A percentile compares a stretch with the other conserved stretches of the same genome.
phyloP scores from a whole-genome alignment of 192 early-diverging fungal species.

The Gonapodya prolifera region DNA sequence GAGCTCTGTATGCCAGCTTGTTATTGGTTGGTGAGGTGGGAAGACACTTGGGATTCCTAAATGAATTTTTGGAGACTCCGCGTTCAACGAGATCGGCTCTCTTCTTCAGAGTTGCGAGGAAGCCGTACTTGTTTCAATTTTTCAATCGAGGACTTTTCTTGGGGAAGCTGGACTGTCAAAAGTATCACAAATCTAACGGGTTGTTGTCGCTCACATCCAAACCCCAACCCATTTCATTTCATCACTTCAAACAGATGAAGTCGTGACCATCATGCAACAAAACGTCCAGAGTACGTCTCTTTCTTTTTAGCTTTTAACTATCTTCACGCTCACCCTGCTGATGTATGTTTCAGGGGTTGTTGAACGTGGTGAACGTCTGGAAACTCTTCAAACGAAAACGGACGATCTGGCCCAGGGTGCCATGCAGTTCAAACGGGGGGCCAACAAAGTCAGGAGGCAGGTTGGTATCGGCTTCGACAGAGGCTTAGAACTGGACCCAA shows the following conservation, averaged over 20 bases:
- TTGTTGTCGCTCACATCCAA: background rate
- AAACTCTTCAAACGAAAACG: background rate
- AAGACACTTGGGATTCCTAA: no score
- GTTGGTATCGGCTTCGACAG: background rate
- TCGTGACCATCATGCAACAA: slow-evolving; percentile 1
- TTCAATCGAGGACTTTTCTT: background rate
- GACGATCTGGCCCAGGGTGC: slow-evolving; percentile 2
- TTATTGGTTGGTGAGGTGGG: no score
- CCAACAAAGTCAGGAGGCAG: slow-evolving; percentile 2
- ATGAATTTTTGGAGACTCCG: no score
- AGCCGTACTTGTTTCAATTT: no score
- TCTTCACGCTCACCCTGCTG: background rate
- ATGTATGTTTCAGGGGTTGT: background rate
- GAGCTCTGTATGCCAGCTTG: no score
- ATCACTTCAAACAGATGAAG: background rate
- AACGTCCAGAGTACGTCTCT: background rate
- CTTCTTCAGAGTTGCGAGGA: no score
- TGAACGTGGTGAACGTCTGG: background rate
- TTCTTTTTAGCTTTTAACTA: background rate
- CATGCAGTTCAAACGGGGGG: slow-evolving; percentile 5
- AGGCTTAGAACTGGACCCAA: background rate
- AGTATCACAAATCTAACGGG: background rate
- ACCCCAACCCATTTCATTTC: background rate
- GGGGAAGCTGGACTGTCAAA: no score
- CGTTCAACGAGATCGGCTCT: no score